Conservation (phyloP, 345 rosid species). For the Arabidopsis thaliana region DNA sequence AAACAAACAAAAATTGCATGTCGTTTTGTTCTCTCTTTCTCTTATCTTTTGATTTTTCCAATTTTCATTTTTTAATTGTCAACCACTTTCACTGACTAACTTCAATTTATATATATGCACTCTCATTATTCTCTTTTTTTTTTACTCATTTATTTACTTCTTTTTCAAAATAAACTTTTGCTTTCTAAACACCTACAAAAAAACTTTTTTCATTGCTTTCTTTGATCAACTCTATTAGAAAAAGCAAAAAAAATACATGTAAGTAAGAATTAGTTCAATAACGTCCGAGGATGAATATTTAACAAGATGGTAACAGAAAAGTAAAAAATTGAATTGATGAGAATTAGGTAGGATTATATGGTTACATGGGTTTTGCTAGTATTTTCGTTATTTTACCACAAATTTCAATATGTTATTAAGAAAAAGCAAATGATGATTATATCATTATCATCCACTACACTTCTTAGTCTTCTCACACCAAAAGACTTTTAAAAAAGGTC, state of each 20-base stretch:
- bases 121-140: too few relatives aligned
- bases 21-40: constrained; percentile 6
- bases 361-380: not conserved
- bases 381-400: not conserved
- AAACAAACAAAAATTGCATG: too few relatives aligned
- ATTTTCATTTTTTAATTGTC: not conserved
- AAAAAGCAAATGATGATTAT: not conserved
- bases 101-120: not conserved
- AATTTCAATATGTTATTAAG: too few relatives aligned
- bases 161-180: too few relatives aligned
- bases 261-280: not conserved
- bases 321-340: not conserved
- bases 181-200: too few relatives aligned
- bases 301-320: not conserved
- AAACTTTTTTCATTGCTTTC: too few relatives aligned
- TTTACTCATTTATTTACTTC: too few relatives aligned
- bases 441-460: not conserved
- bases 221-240: not conserved
- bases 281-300: not conserved
- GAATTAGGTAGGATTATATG: too few relatives aligned
- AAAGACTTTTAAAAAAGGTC: not conserved
- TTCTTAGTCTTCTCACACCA: not conserved
- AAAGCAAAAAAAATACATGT: too few relatives aligned
- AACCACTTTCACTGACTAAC: constrained; percentile 15
- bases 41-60: not conserved